These are phyloP conservation scores for Geotrichum reessii DNA, from an alignment of 1,139 yeast species.

Conservation along the genomic window DNA sequence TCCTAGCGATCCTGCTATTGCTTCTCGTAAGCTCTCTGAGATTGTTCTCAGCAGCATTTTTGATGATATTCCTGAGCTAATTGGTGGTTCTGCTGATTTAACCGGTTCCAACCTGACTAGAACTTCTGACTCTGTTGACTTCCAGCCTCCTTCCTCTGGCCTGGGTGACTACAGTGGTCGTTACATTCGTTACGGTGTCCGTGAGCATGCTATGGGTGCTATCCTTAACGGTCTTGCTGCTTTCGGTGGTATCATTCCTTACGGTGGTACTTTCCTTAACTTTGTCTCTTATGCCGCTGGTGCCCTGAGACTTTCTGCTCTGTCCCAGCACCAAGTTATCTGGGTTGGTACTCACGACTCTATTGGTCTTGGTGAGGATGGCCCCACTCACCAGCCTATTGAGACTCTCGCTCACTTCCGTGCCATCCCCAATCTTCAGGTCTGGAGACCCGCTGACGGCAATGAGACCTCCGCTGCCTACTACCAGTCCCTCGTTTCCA, in stretches of 20 bases:
- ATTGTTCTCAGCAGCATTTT: conserved; percentile 62
- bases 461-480: conserved; percentile 98
- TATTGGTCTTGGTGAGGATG: conserved; percentile 98
- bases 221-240: conserved; percentile 97
- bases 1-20: conserved; percentile 73
- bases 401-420: conserved; percentile 98
- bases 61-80: conserved; percentile 72
- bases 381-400: conserved; percentile 99
- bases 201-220: conserved; percentile 99
- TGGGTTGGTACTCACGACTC: conserved; percentile 99
- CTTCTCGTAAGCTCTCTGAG: conserved; percentile 95
- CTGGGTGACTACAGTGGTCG: conserved; percentile 89
- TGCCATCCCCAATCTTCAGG: conserved; percentile 90
- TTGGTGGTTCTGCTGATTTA: conserved; percentile 98
- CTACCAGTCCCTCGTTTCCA: conserved; percentile 65
- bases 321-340: conserved; percentile 87
- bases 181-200: conserved; percentile 96
- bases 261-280: conserved; percentile 98
- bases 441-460: conserved; percentile 99
- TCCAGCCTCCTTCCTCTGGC: conserved; percentile 82
- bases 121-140: conserved; percentile 77
- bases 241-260: conserved; percentile 87
- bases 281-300: conserved; percentile 98
- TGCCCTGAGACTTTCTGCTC: conserved; percentile 91
- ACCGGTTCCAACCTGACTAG: conserved; percentile 97